Evolutionary conservation across 192 early-diverging fungal genomes (phyloP).

Genomic region (Linderina pennispora): DNA sequence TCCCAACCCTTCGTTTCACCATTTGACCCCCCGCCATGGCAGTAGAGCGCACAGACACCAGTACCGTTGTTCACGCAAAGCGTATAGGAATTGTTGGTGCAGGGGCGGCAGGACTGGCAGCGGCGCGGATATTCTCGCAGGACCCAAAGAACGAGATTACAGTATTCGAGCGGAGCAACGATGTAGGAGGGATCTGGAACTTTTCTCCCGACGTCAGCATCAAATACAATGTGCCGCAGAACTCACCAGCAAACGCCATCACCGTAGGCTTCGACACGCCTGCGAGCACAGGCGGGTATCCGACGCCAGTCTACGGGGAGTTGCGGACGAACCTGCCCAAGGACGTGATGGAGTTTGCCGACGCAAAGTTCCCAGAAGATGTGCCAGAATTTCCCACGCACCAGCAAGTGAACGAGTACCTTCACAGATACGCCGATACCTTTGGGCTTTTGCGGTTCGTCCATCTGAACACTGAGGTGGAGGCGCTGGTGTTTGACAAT

Average conservation of each 20-base stretch:
- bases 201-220: conserved; percentile 33
- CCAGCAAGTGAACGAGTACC: conserved; percentile 31
- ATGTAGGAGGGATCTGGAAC: conserved; percentile 50
- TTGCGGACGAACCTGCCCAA: conserved; percentile 51
- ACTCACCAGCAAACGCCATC: not conserved
- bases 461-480: conserved; percentile 37
- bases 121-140: conserved; percentile 18
- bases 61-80: conserved; percentile 1
- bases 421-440: conserved; percentile 16
- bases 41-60: not conserved
- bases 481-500: conserved; percentile 8
- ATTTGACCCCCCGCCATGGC: not conserved
- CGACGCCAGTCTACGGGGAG: conserved; percentile 32
- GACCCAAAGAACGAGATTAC: conserved; percentile 13
- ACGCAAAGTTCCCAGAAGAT: conserved; percentile 23
- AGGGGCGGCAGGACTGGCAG: conserved; percentile 26
- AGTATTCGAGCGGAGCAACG: conserved; percentile 44
- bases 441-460: conserved; percentile 13
- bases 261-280: conserved; percentile 6
- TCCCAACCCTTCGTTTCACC: not conserved
- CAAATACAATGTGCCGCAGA: conserved; percentile 30
- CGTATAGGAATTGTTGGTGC: conserved; percentile 26
- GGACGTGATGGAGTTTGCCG: conserved; percentile 48
- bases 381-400: conserved; percentile 43
- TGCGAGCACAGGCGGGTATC: conserved; percentile 14